Conservation (phyloP, 2,329 filamentous ascomycete genomes). For the Tolypocladium paradoxum region DNA sequence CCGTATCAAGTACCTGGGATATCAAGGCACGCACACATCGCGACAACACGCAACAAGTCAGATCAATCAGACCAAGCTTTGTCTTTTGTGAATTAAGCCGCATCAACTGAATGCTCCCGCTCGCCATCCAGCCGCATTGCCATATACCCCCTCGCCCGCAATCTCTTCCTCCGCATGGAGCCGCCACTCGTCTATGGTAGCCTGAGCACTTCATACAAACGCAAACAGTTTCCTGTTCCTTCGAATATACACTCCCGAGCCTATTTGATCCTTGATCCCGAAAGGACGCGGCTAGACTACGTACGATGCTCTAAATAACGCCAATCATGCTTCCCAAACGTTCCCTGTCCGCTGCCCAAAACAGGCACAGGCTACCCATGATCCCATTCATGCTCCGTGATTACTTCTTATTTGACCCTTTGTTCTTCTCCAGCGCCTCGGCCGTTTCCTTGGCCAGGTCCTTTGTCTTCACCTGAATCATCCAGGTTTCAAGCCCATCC, state of each 20-base stretch:
- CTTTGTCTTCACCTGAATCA: slow-evolving; percentile 58
- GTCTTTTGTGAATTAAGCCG: background rate
- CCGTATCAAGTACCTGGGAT: too few relatives aligned
- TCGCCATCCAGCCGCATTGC: background rate
- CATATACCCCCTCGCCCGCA: background rate
- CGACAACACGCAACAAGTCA: too few relatives aligned
- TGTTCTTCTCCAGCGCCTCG: slow-evolving; percentile 39
- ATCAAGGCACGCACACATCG: background rate
- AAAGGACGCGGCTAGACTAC: background rate
- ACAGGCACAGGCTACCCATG: background rate
- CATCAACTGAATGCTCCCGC: background rate
- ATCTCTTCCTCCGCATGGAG: background rate
- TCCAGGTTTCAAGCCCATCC: slow-evolving; percentile 55
- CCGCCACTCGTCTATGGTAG: background rate
- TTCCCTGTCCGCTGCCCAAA: background rate
- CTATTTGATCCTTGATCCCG: background rate
- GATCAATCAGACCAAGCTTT: background rate
- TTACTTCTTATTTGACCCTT: slow-evolving; percentile 44
- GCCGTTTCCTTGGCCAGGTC: slow-evolving; percentile 45
- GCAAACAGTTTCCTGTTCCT: background rate
- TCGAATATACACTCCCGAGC: background rate
- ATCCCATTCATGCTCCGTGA: slow-evolving; percentile 1
- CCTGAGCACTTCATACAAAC: background rate
- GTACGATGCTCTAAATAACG: slow-evolving; percentile 6
- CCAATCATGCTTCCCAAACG: slow-evolving; percentile 3